Conservation (phyloP, 768 basidiomycete species). For the Rickenella mellea region DNA sequence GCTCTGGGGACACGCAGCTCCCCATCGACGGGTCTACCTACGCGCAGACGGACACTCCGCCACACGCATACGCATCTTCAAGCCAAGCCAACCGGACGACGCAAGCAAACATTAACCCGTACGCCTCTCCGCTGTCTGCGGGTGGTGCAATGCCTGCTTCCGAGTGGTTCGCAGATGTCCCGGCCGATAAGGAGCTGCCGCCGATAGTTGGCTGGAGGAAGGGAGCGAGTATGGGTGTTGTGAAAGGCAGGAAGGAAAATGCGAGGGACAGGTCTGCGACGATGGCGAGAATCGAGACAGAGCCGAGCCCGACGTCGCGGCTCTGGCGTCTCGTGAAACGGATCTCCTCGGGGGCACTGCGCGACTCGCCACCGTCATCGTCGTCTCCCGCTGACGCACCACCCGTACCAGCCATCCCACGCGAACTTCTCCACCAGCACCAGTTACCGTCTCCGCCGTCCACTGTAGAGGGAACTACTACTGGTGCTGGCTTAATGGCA, state of each 20-base stretch:
- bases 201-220: not conserved
- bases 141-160: not conserved
- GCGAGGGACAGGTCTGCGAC: too few species aligned
- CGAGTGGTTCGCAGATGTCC: not conserved
- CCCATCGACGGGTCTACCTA: not conserved
- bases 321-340: slow-evolving; percentile 66
- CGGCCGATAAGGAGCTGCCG: not conserved
- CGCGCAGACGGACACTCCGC: not conserved
- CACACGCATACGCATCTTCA: not conserved
- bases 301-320: slow-evolving; percentile 14
- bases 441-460: slow-evolving; percentile 5
- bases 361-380: slow-evolving; percentile 37
- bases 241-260: not conserved
- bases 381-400: slow-evolving; percentile 25
- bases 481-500: slow-evolving; percentile 3
- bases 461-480: slow-evolving; percentile 19
- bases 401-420: slow-evolving; percentile 52
- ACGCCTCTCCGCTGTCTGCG: not conserved
- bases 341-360: slow-evolving; percentile 53
- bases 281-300: not conserved
- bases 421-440: slow-evolving; percentile 6
- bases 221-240: not conserved
- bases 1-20: too few species aligned
- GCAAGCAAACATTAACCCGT: not conserved
- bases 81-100: not conserved